These are phyloP conservation scores for Trifolium pratense DNA, from an alignment of 306 rosid species.

Conservation along the genomic window DNA sequence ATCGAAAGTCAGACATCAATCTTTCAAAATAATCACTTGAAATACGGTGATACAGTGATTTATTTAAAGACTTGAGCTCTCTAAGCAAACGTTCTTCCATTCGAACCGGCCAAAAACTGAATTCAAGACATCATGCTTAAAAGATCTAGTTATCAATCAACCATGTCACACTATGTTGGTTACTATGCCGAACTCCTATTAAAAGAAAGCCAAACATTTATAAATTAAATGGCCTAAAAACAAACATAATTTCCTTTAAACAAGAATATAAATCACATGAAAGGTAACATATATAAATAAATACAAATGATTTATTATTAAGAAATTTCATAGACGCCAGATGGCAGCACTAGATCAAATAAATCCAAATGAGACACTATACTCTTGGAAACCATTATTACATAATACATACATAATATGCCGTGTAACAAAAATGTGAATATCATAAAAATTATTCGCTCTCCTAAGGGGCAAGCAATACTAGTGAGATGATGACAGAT, in stretches of 20 bases:
- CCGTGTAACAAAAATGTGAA: slow-evolving; percentile 23
- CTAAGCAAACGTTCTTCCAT: too few relatives aligned
- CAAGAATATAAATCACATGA: not conserved
- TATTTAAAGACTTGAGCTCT: not conserved
- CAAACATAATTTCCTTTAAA: not conserved
- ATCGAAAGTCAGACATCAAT: too few relatives aligned
- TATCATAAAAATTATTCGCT: slow-evolving; percentile 24
- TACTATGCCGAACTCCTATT: not conserved
- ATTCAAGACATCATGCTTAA: not conserved
- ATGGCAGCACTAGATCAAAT: not conserved
- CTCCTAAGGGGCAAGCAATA: slow-evolving; percentile 30
- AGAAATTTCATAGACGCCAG: not conserved
- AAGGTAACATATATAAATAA: not conserved
- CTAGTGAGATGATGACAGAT: slow-evolving; percentile 26
- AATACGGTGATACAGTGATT: too few relatives aligned
- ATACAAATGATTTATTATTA: not conserved
- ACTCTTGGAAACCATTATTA: slow-evolving; percentile 1
- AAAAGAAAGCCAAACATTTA: not conserved
- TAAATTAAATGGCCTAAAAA: not conserved
- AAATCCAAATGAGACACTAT: slow-evolving; percentile 29
- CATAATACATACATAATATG: not conserved
- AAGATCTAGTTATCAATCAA: too few relatives aligned
- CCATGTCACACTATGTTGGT: not conserved
- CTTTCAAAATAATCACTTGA: too few relatives aligned
- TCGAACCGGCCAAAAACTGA: too few relatives aligned